A percentile compares a stretch with the other conserved stretches of the same genome.
phyloP scores from a whole-genome alignment of 73 alveolate genomes.

The Tetrahymena elliotti region DNA sequence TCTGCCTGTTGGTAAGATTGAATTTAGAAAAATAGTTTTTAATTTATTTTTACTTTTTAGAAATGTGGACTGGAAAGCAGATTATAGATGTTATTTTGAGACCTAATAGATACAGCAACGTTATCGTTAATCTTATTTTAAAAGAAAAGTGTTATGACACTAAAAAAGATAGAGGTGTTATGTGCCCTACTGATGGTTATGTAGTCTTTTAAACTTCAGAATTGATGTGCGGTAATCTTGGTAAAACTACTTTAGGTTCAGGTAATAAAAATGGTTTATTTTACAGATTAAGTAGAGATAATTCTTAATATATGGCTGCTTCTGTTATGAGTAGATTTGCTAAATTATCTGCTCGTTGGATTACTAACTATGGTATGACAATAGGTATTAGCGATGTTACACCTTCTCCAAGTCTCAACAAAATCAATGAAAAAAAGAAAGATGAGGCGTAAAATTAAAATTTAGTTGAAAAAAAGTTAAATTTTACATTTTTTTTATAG shows the following conservation, averaged over 20 bases:
- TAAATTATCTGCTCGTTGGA: slow-evolving; percentile 95
- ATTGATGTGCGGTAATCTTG: slow-evolving; percentile 92
- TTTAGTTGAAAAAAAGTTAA: slow-evolving; percentile 13
- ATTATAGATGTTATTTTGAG: slow-evolving; percentile 79
- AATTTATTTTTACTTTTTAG: not conserved
- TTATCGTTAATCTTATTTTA: slow-evolving; percentile 76
- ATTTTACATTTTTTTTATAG: slow-evolving; percentile 59
- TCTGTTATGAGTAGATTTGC: slow-evolving; percentile 95
- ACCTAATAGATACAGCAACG: slow-evolving; percentile 80
- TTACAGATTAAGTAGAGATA: slow-evolving; percentile 83
- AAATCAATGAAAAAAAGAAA: not conserved
- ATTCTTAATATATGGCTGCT: slow-evolving; percentile 83
- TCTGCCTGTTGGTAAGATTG: slow-evolving; percentile 60
- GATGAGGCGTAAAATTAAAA: not conserved
- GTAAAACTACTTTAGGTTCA: slow-evolving; percentile 91
- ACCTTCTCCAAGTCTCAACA: slow-evolving; percentile 42
- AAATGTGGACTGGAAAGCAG: slow-evolving; percentile 99
- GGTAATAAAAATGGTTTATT: slow-evolving; percentile 88
- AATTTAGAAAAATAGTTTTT: not conserved
- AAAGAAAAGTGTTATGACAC: slow-evolving; percentile 75
- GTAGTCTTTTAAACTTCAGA: slow-evolving; percentile 92
- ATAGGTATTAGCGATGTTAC: slow-evolving; percentile 96
- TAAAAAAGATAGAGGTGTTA: slow-evolving; percentile 64
- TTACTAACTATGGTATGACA: slow-evolving; percentile 94
- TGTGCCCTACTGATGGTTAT: slow-evolving; percentile 98